phyloP scores from a whole-genome alignment of 1,139 yeast genomes.

The Scheffersomyces titani region DNA sequence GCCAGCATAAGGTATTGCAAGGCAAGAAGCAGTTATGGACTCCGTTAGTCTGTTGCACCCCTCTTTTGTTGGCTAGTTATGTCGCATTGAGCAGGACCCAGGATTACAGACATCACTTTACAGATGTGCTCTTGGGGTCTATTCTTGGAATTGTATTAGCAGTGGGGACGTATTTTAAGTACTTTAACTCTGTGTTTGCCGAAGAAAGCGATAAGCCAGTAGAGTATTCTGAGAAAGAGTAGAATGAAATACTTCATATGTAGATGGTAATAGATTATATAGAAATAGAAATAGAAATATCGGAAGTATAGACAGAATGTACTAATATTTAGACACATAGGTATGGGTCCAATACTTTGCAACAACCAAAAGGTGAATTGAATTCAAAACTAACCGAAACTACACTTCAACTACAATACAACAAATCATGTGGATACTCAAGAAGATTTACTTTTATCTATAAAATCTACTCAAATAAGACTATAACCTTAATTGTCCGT shows the following conservation, averaged over 20 bases:
- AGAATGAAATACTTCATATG: neutral
- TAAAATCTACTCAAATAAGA: neutral
- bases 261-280: neutral
- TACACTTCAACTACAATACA: neutral
- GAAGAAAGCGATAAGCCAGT: conserved; percentile 9
- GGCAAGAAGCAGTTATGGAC: conserved; percentile 4
- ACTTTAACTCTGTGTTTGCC: conserved; percentile 13
- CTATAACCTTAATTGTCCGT: conserved; percentile 45
- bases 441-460: neutral
- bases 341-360: neutral
- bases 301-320: no score
- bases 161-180: conserved; percentile 12
- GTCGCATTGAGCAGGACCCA: conserved; percentile 42
- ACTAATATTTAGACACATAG: no score
- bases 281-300: neutral
- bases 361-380: no score
- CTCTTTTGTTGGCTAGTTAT: conserved; percentile 45
- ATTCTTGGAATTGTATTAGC: conserved; percentile 27
- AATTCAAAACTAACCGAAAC: no score
- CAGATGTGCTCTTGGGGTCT: conserved; percentile 41
- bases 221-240: conserved; percentile 2
- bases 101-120: conserved; percentile 48
- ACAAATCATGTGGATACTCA: neutral
- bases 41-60: conserved; percentile 17
- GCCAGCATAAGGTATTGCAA: conserved; percentile 17